Base-by-base conservation (phyloP, 805 yeast species). In the Tetrapisispora phaffii region DNA sequence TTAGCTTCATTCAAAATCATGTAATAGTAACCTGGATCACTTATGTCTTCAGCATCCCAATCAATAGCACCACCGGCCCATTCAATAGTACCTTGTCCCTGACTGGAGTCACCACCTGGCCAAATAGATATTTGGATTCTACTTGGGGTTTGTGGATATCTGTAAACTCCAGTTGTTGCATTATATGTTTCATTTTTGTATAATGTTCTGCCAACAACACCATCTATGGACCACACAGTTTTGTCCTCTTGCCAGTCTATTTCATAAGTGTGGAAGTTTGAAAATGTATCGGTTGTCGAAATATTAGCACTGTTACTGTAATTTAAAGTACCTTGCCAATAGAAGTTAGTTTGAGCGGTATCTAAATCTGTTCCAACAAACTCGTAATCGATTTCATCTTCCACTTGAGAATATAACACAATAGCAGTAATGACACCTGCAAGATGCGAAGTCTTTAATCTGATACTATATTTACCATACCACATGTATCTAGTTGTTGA, bases 311-410 rank as follows among this genome's bases (percentile, higher is more conserved):
- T 72, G 63, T 88, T 80, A 29, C 80, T 71, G 64, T 79, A 85
- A 70, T 85, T 76, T 58, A 79, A 69, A 28, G 69, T 63, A 63
- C 90, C 96, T 60, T 82, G 79, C 62, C 76, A 79, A 70, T 85
- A 89, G 72, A 61, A 88, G 67, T 89, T 89, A 23, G 88, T 71
- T 71, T 89, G 89, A 1, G 80, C 85, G 20, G 65, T 60, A 28
- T 73, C 72, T 57, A 85, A 65, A 57, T 83, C 77, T 57, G 75
- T 75, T 47, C 97, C 97, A 50, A 87, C 82, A 54, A 79, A 82
- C 69, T 89, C 96, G 59, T 67, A 80, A 74, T 89, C 97, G 56
- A 88, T 75, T 73, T 89, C 97, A 70, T 88, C 97, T 71, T 85
- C 79, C 35, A 82, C 86, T 60, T 85, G 84, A 7, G 95, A 85